These are phyloP conservation scores for Phytopythium sindhum DNA, from an alignment of 352 stramenopile species.

Conservation along the genomic window DNA sequence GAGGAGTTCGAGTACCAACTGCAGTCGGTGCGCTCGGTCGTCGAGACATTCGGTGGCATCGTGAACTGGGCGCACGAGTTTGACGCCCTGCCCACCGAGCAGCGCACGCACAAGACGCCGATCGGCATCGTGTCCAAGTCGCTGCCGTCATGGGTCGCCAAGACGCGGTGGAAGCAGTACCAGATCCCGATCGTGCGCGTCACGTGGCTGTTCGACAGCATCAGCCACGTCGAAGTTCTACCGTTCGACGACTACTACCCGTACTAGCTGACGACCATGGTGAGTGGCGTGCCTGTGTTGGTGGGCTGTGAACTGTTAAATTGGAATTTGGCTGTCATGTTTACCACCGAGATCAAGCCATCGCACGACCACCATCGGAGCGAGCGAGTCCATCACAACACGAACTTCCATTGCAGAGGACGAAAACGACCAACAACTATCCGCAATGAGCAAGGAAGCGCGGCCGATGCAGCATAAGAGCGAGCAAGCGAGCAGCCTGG, in stretches of 20 bases:
- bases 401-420: neutral
- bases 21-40: constrained; percentile 47
- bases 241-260: constrained; percentile 87
- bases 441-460: neutral
- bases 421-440: neutral
- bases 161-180: constrained; percentile 54
- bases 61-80: constrained; percentile 33
- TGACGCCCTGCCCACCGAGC: constrained; percentile 15
- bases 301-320: neutral
- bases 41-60: constrained; percentile 67
- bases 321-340: neutral
- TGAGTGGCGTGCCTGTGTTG: neutral
- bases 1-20: constrained; percentile 76
- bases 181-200: constrained; percentile 84
- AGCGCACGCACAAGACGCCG: constrained; percentile 30
- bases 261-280: constrained; percentile 34
- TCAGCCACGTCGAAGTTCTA: constrained; percentile 78
- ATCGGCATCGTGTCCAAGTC: constrained; percentile 81
- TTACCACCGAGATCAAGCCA: neutral
- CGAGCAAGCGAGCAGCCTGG: neutral
- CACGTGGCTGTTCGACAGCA: constrained; percentile 87
- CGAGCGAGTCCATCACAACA: neutral
- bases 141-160: constrained; percentile 39
- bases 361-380: neutral
- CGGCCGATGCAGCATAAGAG: neutral